Evolutionary conservation across 2,329 filamentous ascomycete species (phyloP).

Genomic region (Microsporum ferrugineum): DNA sequence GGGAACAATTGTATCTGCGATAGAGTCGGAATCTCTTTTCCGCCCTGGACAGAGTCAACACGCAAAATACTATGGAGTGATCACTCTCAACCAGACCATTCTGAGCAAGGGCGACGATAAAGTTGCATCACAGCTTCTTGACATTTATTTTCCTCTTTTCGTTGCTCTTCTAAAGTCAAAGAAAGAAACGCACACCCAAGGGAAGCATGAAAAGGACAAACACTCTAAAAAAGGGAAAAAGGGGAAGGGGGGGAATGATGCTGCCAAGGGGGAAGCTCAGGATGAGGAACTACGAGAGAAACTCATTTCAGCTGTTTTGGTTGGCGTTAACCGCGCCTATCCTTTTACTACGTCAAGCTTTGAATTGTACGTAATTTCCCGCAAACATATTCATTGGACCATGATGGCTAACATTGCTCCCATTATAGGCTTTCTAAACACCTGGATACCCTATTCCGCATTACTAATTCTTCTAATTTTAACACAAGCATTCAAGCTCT

Average conservation of each 20-base stretch:
- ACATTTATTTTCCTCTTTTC: slow-evolving; percentile 89
- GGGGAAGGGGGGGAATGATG: slow-evolving; percentile 33
- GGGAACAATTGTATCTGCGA: slow-evolving; percentile 64
- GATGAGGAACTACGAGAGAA: slow-evolving; percentile 74
- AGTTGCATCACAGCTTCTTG: slow-evolving; percentile 67
- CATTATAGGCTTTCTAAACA: slow-evolving; percentile 62
- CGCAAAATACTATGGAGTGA: slow-evolving; percentile 90
- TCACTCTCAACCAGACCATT: slow-evolving; percentile 94
- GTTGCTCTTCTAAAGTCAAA: slow-evolving; percentile 62
- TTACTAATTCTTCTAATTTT: slow-evolving; percentile 97
- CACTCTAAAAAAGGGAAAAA: slow-evolving; percentile 23
- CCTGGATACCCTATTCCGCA: slow-evolving; percentile 84
- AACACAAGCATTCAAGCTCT: slow-evolving; percentile 96
- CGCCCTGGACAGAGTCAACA: slow-evolving; percentile 76
- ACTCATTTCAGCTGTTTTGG: slow-evolving; percentile 79
- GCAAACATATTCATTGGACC: background rate
- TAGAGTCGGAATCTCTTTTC: slow-evolving; percentile 81
- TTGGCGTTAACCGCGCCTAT: slow-evolving; percentile 89
- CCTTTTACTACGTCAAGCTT: slow-evolving; percentile 80
- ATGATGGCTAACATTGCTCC: slow-evolving; percentile 16
- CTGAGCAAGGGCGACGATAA: slow-evolving; percentile 71
- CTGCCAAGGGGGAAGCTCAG: slow-evolving; percentile 27
- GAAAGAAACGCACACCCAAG: slow-evolving; percentile 29
- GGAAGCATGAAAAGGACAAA: slow-evolving; percentile 16
- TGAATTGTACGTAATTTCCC: slow-evolving; percentile 45